Evolutionary conservation across 2,329 filamentous ascomycete genomes (phyloP).

Genomic region (Claviceps lovelessii): DNA sequence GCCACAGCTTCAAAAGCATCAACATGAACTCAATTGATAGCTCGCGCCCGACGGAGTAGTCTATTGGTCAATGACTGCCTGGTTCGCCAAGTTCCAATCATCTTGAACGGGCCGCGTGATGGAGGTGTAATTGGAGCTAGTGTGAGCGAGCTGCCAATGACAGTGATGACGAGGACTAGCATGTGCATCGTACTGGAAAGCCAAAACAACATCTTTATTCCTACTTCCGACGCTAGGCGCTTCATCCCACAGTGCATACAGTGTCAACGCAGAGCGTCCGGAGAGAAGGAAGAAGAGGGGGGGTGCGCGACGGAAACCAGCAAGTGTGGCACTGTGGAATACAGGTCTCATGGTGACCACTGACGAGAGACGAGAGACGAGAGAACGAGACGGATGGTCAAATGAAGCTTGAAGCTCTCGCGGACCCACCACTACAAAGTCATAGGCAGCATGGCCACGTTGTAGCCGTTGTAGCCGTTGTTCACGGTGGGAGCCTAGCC

Average conservation of each 20-base stretch:
- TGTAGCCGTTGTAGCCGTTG: no score
- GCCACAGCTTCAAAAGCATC: not conserved
- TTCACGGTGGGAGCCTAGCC: no score
- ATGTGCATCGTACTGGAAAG: not conserved
- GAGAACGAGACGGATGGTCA: no score
- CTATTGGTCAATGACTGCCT: conserved; percentile 2
- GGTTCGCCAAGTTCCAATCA: not conserved
- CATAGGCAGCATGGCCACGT: no score
- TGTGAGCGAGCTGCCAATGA: not conserved
- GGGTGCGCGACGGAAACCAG: not conserved
- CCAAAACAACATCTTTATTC: not conserved
- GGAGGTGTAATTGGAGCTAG: not conserved
- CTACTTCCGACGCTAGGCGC: not conserved
- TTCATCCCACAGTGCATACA: not conserved
- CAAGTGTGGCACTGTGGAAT: no score
- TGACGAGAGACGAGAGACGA: no score
- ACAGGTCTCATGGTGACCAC: no score
- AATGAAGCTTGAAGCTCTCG: no score
- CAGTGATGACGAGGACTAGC: not conserved
- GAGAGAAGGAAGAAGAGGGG: not conserved
- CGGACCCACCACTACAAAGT: no score
- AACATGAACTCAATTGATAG: not conserved
- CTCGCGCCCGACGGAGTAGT: not conserved
- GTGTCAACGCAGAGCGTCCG: not conserved
- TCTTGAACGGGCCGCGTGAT: conserved; percentile 1